Conservation (phyloP, 2,329 filamentous ascomycete species). For the Sarocladium brachiariae region DNA sequence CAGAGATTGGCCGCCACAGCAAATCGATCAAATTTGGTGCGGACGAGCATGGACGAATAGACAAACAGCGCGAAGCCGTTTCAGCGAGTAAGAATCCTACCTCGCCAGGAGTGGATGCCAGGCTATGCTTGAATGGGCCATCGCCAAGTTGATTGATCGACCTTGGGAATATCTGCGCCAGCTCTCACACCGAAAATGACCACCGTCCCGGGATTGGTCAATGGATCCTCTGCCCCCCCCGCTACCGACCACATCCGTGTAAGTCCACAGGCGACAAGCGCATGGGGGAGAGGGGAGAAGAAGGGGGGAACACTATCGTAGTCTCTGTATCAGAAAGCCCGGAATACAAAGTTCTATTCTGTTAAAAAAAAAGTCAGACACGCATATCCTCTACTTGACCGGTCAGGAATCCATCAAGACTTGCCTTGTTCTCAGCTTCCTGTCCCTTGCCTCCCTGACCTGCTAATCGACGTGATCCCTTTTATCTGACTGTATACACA, state of each 20-base stretch:
- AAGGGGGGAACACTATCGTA: neutral
- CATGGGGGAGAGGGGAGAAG: neutral
- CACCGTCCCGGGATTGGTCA: slow-evolving; percentile 1
- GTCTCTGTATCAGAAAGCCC: neutral
- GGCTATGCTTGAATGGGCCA: neutral
- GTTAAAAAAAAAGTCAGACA: neutral
- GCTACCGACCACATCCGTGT: slow-evolving; percentile 4
- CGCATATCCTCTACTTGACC: neutral
- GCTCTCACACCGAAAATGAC: slow-evolving; percentile 3
- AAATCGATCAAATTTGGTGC: neutral
- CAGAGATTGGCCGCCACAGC: neutral
- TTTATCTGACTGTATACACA: neutral
- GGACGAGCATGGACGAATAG: neutral
- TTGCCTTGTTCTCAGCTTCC: neutral
- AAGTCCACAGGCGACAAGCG: neutral
- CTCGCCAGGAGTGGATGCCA: neutral
- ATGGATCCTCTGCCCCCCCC: slow-evolving; percentile 3
- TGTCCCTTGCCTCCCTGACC: neutral
- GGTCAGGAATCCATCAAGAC: neutral
- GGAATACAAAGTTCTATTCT: slow-evolving; percentile 3
- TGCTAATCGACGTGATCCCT: neutral
- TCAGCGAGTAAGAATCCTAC: neutral
- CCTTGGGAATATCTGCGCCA: neutral
- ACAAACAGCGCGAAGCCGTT: neutral
- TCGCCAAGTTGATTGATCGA: neutral